These are phyloP conservation scores for Acanthamoeba quina DNA, from an alignment of 208 protist species.

Conservation along the genomic window DNA sequence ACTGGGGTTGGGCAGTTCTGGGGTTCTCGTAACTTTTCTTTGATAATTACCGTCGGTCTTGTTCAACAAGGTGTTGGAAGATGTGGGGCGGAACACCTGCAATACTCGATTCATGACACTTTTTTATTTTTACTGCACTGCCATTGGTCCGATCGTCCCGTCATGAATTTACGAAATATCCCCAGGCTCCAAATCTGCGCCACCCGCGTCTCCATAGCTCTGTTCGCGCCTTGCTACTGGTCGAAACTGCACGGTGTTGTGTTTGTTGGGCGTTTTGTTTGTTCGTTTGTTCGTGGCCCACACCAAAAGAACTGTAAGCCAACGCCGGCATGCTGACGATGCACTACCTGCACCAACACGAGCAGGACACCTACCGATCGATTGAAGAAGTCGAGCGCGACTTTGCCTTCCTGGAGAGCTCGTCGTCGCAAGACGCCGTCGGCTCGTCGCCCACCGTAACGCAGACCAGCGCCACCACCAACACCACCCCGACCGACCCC, in stretches of 20 bases:
- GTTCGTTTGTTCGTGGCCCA: too few species aligned
- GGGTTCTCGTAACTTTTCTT: background rate
- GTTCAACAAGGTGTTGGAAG: too few species aligned
- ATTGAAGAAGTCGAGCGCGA: constrained; percentile 60
- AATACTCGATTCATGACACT: too few species aligned
- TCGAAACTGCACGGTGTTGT: too few species aligned
- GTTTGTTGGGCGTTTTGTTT: too few species aligned
- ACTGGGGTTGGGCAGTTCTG: too few species aligned
- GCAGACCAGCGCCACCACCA: background rate
- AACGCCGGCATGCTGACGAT: background rate
- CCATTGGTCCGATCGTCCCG: background rate
- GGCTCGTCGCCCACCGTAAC: background rate
- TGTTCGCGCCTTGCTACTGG: background rate
- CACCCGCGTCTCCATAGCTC: background rate
- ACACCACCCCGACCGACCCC: background rate
- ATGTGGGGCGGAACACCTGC: too few species aligned
- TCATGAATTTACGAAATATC: background rate
- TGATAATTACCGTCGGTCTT: too few species aligned
- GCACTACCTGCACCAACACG: background rate
- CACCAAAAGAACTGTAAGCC: too few species aligned
- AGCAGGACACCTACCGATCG: constrained; percentile 23
- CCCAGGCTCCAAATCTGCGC: background rate
- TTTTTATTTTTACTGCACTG: background rate
- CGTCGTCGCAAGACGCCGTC: background rate
- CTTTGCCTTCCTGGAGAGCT: constrained; percentile 58